Percentiles rank a stretch among this genome's conserved stretches.
Conservation (phyloP, 163 green algal genomes). For the Chlamydomonas reinhardtii region DNA sequence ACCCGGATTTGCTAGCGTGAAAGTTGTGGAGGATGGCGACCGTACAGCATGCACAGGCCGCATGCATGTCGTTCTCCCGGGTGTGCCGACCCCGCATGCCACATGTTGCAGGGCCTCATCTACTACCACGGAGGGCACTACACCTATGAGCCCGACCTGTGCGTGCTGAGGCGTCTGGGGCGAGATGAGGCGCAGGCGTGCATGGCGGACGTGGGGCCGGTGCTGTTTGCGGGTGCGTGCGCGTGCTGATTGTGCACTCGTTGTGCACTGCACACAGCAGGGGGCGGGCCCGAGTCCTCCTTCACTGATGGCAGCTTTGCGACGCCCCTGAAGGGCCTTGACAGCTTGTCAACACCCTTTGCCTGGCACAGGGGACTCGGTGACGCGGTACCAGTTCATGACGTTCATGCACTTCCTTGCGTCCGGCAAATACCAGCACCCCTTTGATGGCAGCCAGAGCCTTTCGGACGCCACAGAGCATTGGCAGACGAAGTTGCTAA, state of each 20-base stretch:
- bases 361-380: background rate
- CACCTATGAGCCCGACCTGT: conserved; percentile 1
- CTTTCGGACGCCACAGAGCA: background rate
- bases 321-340: too few relatives aligned
- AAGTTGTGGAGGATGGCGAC: too few relatives aligned
- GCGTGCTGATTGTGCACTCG: background rate
- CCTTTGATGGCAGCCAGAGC: conserved; percentile 1
- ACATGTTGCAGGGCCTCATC: background rate
- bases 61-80: too few relatives aligned
- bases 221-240: background rate
- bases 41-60: too few relatives aligned
- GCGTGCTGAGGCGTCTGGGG: background rate
- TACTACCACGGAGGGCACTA: background rate
- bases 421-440: conserved; percentile 6
- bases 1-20: too few relatives aligned
- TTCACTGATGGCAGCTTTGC: too few relatives aligned
- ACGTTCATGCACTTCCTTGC: conserved; percentile 5
- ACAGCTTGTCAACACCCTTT: too few relatives aligned
- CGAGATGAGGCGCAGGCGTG: background rate
- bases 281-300: too few relatives aligned
- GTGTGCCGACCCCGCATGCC: too few relatives aligned
- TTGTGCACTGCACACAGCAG: too few relatives aligned
- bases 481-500: background rate
- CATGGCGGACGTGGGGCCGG: background rate
- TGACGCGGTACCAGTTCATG: conserved; percentile 20